Evolutionary conservation across 495 filamentous ascomycete genomes (phyloP).

Genomic region (Neurospora cerealis): DNA sequence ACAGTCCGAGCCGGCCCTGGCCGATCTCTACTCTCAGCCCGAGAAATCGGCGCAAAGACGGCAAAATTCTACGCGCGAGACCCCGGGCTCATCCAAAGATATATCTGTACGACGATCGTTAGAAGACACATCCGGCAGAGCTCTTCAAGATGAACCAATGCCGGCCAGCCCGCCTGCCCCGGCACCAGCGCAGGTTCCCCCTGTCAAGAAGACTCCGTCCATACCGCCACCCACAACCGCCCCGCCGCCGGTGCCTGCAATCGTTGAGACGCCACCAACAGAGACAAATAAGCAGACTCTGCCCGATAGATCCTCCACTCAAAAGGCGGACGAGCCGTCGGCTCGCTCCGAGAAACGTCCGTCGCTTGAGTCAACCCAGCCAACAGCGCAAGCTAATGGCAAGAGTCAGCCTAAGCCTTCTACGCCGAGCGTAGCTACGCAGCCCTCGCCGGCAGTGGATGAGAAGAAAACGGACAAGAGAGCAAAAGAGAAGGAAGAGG

Average conservation of each 20-base stretch:
- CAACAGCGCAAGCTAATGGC: conserved; percentile 4
- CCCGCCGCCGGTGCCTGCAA: conserved; percentile 46
- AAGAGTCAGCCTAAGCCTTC: conserved; percentile 9
- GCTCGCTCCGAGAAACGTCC: conserved; percentile 39
- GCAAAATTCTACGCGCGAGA: conserved; percentile 30
- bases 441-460: conserved; percentile 50
- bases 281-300: conserved; percentile 33
- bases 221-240: conserved; percentile 3
- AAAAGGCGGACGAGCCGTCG: conserved; percentile 38
- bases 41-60: conserved; percentile 34
- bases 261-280: conserved; percentile 56
- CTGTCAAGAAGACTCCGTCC: conserved; percentile 12
- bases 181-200: conserved; percentile 12
- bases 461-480: conserved; percentile 61
- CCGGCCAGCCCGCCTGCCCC: conserved; percentile 8
- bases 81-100: neutral
- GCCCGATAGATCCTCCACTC: conserved; percentile 48
- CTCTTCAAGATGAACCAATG: conserved; percentile 11
- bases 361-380: conserved; percentile 11
- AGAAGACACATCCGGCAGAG: conserved; percentile 1
- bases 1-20: conserved; percentile 61
- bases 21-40: conserved; percentile 46
- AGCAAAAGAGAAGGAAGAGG: conserved; percentile 45
- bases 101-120: neutral
- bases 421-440: neutral